Evolutionary conservation across 352 stramenopile genomes (phyloP).

Genomic region (Pythium phragmitis): DNA sequence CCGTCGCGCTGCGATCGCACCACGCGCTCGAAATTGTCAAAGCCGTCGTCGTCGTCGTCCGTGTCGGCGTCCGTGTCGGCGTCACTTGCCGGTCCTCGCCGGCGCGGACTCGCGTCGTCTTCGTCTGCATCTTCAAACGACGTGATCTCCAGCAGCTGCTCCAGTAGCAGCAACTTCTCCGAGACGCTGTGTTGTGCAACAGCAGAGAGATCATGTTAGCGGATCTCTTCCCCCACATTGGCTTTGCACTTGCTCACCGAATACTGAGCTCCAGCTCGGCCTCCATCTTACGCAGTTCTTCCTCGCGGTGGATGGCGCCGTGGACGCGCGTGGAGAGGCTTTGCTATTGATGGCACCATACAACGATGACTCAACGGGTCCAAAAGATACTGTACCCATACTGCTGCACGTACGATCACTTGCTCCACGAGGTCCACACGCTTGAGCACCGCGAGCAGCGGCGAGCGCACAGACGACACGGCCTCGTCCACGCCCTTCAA

Average conservation of each 20-base stretch:
- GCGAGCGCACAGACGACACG: slow-evolving; percentile 71
- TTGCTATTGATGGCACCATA: neutral
- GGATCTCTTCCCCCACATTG: neutral
- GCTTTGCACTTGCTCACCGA: slow-evolving; percentile 14
- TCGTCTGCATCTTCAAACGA: slow-evolving; percentile 21
- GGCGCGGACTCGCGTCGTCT: neutral
- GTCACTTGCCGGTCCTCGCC: neutral
- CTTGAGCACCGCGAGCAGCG: slow-evolving; percentile 74
- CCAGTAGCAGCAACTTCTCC: slow-evolving; percentile 72
- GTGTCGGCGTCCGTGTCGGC: slow-evolving; percentile 21
- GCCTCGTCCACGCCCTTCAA: slow-evolving; percentile 86
- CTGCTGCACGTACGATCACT: slow-evolving; percentile 39
- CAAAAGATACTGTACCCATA: neutral
- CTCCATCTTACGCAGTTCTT: slow-evolving; percentile 48
- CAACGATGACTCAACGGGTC: neutral
- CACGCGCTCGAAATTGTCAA: slow-evolving; percentile 72
- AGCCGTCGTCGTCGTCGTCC: slow-evolving; percentile 52
- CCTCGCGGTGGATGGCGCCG: slow-evolving; percentile 39
- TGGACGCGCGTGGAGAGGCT: slow-evolving; percentile 56
- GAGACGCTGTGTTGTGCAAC: slow-evolving; percentile 41
- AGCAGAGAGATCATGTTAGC: neutral
- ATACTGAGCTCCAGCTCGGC: slow-evolving; percentile 64
- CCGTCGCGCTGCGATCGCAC: slow-evolving; percentile 35
- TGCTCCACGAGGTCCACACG: slow-evolving; percentile 71
- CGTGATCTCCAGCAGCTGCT: slow-evolving; percentile 73